phyloP scores from a whole-genome alignment of 345 rosid genomes.

The Psidium guajava region DNA sequence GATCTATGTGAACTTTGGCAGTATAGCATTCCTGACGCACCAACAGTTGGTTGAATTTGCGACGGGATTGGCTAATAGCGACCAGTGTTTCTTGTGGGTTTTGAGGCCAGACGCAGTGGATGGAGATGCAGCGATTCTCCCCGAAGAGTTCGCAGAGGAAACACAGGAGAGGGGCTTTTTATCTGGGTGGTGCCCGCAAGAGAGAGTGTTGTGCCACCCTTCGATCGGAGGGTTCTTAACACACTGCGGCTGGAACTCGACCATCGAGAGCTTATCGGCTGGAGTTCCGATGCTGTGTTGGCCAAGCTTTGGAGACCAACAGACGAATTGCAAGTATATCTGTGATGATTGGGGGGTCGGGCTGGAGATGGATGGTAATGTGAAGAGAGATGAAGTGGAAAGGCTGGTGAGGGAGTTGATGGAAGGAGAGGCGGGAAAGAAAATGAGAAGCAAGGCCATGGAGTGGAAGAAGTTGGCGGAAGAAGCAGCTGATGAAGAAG shows the following conservation, averaged over 20 bases:
- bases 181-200: no score
- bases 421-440: constrained; percentile 16
- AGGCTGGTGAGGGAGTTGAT: constrained; percentile 17
- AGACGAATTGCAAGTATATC: no score
- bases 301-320: no score
- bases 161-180: constrained; percentile 6
- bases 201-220: no score
- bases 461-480: constrained; percentile 21
- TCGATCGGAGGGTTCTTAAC: no score
- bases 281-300: constrained; percentile 14
- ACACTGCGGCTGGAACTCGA: no score
- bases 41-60: constrained; percentile 8
- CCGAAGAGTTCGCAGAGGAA: background rate
- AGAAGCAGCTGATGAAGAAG: background rate
- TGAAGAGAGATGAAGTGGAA: constrained; percentile 21
- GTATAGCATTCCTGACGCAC: background rate
- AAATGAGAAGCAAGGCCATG: constrained; percentile 6
- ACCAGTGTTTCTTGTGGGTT: constrained; percentile 2
- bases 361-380: constrained; percentile 1
- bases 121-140: background rate
- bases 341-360: no score
- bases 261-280: background rate
- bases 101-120: constrained; percentile 1
- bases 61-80: constrained; percentile 6
- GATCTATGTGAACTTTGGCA: background rate